phyloP scores from a whole-genome alignment of 106 monocot genomes.

The Hemerocallis citrina region DNA sequence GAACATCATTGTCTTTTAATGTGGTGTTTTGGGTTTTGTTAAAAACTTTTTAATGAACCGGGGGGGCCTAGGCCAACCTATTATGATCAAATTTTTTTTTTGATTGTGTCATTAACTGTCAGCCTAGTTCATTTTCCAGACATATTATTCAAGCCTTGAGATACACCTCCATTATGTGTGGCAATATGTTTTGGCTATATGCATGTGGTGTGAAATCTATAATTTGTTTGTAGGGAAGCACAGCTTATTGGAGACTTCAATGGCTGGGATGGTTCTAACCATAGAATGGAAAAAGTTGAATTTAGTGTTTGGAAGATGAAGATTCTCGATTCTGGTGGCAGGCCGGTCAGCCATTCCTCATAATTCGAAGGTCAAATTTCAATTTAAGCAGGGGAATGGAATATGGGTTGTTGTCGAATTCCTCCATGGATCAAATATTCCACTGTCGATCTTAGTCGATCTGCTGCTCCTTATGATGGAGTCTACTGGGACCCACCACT shows the following conservation, averaged over 20 bases:
- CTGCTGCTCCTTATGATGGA: constrained; percentile 90
- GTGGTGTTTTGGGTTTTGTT: too few relatives aligned
- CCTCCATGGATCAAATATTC: constrained; percentile 95
- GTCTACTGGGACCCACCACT: constrained; percentile 88
- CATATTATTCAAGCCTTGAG: not conserved
- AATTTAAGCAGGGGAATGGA: constrained; percentile 68
- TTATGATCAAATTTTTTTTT: too few relatives aligned
- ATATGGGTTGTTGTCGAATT: constrained; percentile 77
- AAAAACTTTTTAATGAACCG: too few relatives aligned
- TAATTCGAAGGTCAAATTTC: constrained; percentile 83
- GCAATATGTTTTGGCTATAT: too few relatives aligned
- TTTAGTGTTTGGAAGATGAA: constrained; percentile 84
- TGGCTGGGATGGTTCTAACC: constrained; percentile 81
- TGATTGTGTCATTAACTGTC: too few relatives aligned
- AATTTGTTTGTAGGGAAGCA: constrained; percentile 55
- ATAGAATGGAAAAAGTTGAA: constrained; percentile 72
- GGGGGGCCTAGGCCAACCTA: too few relatives aligned
- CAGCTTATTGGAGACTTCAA: constrained; percentile 91
- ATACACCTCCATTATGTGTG: not conserved
- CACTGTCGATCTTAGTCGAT: constrained; percentile 52
- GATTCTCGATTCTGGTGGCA: constrained; percentile 43
- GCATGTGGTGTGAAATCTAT: too few relatives aligned
- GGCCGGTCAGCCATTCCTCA: constrained; percentile 65
- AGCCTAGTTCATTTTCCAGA: too few relatives aligned
- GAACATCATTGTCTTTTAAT: too few relatives aligned